Percentiles rank a stretch among this genome's conserved stretches.
Evolutionary conservation across 805 yeast species (phyloP).

Genomic region (Zygotorulaspora chibaensis): DNA sequence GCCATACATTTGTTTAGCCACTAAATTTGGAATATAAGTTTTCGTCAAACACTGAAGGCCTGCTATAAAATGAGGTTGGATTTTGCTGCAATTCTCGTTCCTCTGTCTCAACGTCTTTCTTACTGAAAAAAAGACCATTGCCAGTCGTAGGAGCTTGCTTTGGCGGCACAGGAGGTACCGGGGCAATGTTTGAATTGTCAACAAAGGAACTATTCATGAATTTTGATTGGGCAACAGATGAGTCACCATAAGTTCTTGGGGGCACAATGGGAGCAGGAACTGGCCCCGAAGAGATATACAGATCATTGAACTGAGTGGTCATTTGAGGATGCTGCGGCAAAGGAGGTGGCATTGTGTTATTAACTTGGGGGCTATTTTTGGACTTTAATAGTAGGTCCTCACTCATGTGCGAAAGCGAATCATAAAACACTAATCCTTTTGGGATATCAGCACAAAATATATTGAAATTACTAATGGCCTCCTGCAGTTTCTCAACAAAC

Average conservation of each 20-base stretch:
- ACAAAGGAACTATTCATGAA: conserved; percentile 1
- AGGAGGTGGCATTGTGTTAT: background rate
- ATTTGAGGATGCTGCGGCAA: conserved; percentile 9
- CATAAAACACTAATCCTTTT: conserved; percentile 64
- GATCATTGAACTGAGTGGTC: background rate
- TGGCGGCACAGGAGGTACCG: conserved; percentile 23
- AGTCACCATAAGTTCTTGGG: conserved; percentile 6
- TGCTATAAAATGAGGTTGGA: conserved; percentile 43
- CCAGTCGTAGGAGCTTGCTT: conserved; percentile 17
- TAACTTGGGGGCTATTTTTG: background rate
- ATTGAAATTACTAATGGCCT: conserved; percentile 55
- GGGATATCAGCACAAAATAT: conserved; percentile 53
- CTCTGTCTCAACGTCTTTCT: conserved; percentile 14
- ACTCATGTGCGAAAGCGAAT: conserved; percentile 37
- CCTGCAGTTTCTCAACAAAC: conserved; percentile 41
- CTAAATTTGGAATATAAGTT: conserved; percentile 41
- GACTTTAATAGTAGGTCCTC: conserved; percentile 16
- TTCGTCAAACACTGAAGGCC: conserved; percentile 49
- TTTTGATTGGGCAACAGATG: background rate
- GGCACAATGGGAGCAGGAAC: conserved; percentile 14
- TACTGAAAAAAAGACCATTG: conserved; percentile 5
- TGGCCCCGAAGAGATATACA: conserved; percentile 4
- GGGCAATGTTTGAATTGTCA: background rate
- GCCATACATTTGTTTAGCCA: conserved; percentile 5
- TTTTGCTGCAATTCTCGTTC: conserved; percentile 27